Evolutionary conservation across 2,329 filamentous ascomycete species (phyloP).

Genomic region (Purpureocillium takamizusanense): DNA sequence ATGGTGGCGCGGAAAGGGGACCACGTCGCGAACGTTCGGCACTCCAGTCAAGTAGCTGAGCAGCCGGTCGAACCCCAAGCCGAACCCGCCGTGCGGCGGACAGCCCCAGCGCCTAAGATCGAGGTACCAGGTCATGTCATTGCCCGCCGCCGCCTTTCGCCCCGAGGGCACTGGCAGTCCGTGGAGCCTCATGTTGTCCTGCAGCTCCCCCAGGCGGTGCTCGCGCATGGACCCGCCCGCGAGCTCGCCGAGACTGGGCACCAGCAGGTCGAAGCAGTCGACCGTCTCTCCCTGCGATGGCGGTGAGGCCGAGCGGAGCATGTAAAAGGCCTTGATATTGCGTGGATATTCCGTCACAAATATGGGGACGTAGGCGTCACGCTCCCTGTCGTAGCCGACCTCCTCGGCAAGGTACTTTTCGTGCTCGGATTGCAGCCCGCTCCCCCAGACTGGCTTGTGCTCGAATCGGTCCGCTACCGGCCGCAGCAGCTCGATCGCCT

Average conservation of each 20-base stretch:
- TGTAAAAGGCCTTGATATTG: slow-evolving; percentile 81
- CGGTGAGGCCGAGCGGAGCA: slow-evolving; percentile 28
- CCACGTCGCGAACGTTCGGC: slow-evolving; percentile 73
- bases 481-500: slow-evolving; percentile 64
- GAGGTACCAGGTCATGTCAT: slow-evolving; percentile 68
- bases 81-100: slow-evolving; percentile 85
- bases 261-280: slow-evolving; percentile 83
- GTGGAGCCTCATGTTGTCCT: slow-evolving; percentile 61
- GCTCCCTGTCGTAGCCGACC: slow-evolving; percentile 42
- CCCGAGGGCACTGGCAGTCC: slow-evolving; percentile 42
- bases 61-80: slow-evolving; percentile 80
- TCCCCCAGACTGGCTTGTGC: slow-evolving; percentile 60
- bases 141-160: slow-evolving; percentile 16
- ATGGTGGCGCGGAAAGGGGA: slow-evolving; percentile 73
- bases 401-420: slow-evolving; percentile 75
- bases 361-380: slow-evolving; percentile 51
- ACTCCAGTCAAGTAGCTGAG: slow-evolving; percentile 77
- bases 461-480: slow-evolving; percentile 54
- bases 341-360: slow-evolving; percentile 94
- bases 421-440: slow-evolving; percentile 80
- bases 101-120: slow-evolving; percentile 87
- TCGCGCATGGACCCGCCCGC: slow-evolving; percentile 87
- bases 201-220: slow-evolving; percentile 59
- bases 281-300: slow-evolving; percentile 46
- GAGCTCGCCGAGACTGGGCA: slow-evolving; percentile 79